Conservation (phyloP, 495 filamentous ascomycete genomes). For the Xylaria longipes region DNA sequence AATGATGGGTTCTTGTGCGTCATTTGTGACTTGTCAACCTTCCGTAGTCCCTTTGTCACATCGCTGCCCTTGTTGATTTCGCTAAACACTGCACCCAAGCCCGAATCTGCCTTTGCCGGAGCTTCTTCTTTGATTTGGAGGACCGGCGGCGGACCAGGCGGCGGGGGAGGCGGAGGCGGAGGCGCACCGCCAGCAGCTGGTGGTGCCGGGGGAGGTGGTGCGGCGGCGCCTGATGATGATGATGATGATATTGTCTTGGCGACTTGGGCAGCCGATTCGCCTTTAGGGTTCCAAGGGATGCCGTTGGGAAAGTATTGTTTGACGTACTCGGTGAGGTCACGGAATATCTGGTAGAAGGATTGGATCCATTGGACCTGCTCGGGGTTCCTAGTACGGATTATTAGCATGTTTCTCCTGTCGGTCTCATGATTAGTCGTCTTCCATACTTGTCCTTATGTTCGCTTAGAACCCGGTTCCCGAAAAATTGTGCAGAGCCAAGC, state of each 20-base stretch:
- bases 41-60: constrained; percentile 86
- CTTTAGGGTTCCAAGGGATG: constrained; percentile 87
- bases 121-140: constrained; percentile 55
- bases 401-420: not conserved
- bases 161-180: constrained; percentile 88
- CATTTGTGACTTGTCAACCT: constrained; percentile 93
- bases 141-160: constrained; percentile 63
- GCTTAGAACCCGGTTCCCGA: constrained; percentile 87
- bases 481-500: constrained; percentile 82
- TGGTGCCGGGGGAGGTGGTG: constrained; percentile 51
- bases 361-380: constrained; percentile 86
- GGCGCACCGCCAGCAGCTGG: constrained; percentile 64
- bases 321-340: constrained; percentile 77
- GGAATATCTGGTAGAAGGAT: constrained; percentile 86
- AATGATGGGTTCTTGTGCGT: constrained; percentile 98
- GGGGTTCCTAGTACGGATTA: constrained; percentile 61
- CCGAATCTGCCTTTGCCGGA: constrained; percentile 47
- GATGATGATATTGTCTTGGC: constrained; percentile 53
- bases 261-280: constrained; percentile 74
- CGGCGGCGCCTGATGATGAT: constrained; percentile 31
- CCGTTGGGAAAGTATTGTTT: constrained; percentile 80
- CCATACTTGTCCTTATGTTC: constrained; percentile 88
- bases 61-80: constrained; percentile 86
- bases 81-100: constrained; percentile 85
- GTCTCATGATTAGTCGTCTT: not conserved